Evolutionary conservation across 225 moss, liverwort and hornwort genomes (phyloP), one percentile per base, ranked within the genome.

Genomic region (Physcomitrellopsis africana): DNA sequence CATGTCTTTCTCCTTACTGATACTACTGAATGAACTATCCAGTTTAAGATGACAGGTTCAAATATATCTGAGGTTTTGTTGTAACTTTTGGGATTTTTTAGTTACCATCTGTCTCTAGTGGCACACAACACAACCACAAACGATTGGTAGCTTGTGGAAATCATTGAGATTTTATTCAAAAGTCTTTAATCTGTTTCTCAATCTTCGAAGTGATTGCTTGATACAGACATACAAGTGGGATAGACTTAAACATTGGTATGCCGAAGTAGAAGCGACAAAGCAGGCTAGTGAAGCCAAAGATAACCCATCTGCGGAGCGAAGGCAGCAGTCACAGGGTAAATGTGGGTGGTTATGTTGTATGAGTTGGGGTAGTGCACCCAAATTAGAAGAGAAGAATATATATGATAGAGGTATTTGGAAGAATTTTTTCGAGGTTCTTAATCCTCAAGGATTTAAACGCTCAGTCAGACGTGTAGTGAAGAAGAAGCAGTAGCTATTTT

Each of bases 171-270:
- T 37, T 4, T 37, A 37, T 4, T 37, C 32, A 37, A 37, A 37
- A 37, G 4, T 37, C 4, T 2, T 7, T 4, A 7, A 37, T 37
- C 32, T 7, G 32, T 37, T 37, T 37, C 5, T 37, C 32, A 37
- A 37, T 37, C 32, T 37, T 37, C 32, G 4, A 37, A 37, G 27
- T 22, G 45, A 41, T 62, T 69, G 14, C 17, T 43, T 45, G 22
- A 11, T 81, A 65, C 87, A 96, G 96, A 92, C 92, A 49, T 96
- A 96, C 81, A 96, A 96, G 72, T 90, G 96, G 96, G 96, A 93
- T n/a, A 74, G 76, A 23, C 82, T 84, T 60, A 86, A 83, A 57
- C 89, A 85, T 79, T 92, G 92, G 87, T 83, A 90, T 83, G 89
- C 89, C 13, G 84, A 89, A 75, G 79, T 82, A 73, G 92, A 87